These are phyloP conservation scores for Selaginella moellendorffii DNA, from an alignment of 75 land plant species.

Conservation along the genomic window DNA sequence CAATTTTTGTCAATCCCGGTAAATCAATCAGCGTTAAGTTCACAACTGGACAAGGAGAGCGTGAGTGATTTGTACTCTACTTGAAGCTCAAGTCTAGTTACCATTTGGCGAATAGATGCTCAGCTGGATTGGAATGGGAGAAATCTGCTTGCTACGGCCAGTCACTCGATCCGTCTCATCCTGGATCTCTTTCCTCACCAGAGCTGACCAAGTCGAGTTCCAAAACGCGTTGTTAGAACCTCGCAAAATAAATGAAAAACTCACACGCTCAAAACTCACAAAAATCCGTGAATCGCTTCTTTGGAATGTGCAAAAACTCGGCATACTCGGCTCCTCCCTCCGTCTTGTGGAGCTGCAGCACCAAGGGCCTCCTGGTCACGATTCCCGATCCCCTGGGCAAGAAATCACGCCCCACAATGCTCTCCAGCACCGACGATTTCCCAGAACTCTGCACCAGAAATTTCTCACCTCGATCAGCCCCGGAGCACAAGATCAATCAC, in stretches of 20 bases:
- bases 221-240: neutral
- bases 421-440: constrained; percentile 78
- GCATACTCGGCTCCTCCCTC: neutral
- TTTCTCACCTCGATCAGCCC: neutral
- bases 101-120: constrained; percentile 66
- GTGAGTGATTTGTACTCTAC: too few species aligned
- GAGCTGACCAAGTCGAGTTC: constrained; percentile 24
- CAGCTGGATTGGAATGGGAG: constrained; percentile 57
- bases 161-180: constrained; percentile 67
- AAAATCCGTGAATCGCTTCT: neutral
- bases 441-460: constrained; percentile 46
- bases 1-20: constrained; percentile 61
- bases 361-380: neutral
- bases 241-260: neutral
- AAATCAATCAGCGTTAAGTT: constrained; percentile 49
- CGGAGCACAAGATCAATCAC: too few species aligned
- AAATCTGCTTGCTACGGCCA: constrained; percentile 46
- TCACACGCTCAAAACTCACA: neutral
- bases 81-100: too few species aligned
- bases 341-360: neutral
- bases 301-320: neutral
- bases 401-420: constrained; percentile 72
- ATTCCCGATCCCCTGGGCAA: constrained; percentile 47
- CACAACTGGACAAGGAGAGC: constrained; percentile 38
- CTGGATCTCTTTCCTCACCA: constrained; percentile 54